Conservation (phyloP, 345 rosid genomes). For the Sapria himalayana region DNA sequence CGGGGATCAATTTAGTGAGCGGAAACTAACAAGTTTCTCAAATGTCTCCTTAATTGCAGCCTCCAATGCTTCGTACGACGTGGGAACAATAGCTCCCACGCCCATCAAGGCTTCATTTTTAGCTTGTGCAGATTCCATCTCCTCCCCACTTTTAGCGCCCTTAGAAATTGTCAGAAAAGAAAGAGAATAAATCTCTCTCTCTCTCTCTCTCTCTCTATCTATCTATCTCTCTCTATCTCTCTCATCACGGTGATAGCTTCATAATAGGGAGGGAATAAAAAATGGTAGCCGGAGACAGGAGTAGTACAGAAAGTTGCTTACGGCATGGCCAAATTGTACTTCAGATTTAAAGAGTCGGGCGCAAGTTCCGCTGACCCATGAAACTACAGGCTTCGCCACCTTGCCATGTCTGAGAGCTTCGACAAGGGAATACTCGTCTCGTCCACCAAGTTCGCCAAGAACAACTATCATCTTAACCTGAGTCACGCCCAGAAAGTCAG, state of each 20-base stretch:
- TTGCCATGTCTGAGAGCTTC: slow-evolving; percentile 92
- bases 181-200: slow-evolving; percentile 1
- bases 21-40: slow-evolving; percentile 49
- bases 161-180: slow-evolving; percentile 11
- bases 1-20: too few relatives aligned
- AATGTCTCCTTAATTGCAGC: slow-evolving; percentile 63
- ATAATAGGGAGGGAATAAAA: neutral
- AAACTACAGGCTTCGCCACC: slow-evolving; percentile 84
- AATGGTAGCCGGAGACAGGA: neutral
- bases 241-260: too few relatives aligned
- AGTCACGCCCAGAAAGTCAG: slow-evolving; percentile 7
- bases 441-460: slow-evolving; percentile 95
- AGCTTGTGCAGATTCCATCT: slow-evolving; percentile 95
- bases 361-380: slow-evolving; percentile 99
- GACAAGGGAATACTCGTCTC: slow-evolving; percentile 87
- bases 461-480: slow-evolving; percentile 89
- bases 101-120: slow-evolving; percentile 84
- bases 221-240: too few relatives aligned
- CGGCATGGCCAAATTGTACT: slow-evolving; percentile 99
- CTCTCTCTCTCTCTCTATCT: too few relatives aligned
- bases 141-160: slow-evolving; percentile 99
- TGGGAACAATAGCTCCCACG: slow-evolving; percentile 86
- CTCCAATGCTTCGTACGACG: slow-evolving; percentile 77
- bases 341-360: slow-evolving; percentile 90
- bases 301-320: slow-evolving; percentile 21